Base-by-base conservation (phyloP, 345 rosid genomes). In the Citrus reticulata region DNA sequence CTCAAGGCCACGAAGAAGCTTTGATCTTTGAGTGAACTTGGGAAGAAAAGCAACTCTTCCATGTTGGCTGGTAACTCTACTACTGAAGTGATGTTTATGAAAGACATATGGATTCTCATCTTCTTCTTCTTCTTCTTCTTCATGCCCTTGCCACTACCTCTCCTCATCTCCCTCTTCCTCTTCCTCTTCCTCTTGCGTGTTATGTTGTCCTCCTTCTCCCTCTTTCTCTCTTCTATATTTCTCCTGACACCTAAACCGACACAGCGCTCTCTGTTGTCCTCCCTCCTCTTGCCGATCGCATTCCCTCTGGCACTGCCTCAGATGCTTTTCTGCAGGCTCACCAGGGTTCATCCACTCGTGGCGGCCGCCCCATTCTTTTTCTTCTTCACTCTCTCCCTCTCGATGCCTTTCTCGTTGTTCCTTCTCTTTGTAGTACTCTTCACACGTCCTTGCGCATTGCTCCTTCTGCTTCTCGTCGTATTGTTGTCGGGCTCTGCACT, bases 1-100 rank as follows among this genome's bases (percentile, higher is more conserved):
- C 69, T 86, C 85, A 14, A 91, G 35, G 17, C 85, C 91, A 0
- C 67, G 79, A 27, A 88, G 89, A 57, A 91, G 85, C 77, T 85
- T 68, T 1, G 89, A 91, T 42, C 71, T 78, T 17, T 86, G 24
- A 32, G 77, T 71, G 84, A 89, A 91, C 64, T 58, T 76, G 9
- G 78, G 74, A 51, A 89, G 85, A 37, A 84, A 58, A 24, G 59
- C 42, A 2, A 86, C 61, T 11, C 79, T 68, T 73, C 91, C 95
- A 27, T 83, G 83, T 46, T 70, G 59, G 7, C 5, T 9, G 57
- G 22, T 64, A 16, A 74, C 59, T 30, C 24, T 9, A 32, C 82
- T 73, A 4, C 1, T 11, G 64, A 88, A 87, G 70, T 80, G 74
- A 30, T 79, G 7, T 2, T 73, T 63, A 51, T 83, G 70, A 70